Base-by-base conservation (phyloP, 2,329 filamentous ascomycete species). In the Ophiostoma novo-ulmi region DNA sequence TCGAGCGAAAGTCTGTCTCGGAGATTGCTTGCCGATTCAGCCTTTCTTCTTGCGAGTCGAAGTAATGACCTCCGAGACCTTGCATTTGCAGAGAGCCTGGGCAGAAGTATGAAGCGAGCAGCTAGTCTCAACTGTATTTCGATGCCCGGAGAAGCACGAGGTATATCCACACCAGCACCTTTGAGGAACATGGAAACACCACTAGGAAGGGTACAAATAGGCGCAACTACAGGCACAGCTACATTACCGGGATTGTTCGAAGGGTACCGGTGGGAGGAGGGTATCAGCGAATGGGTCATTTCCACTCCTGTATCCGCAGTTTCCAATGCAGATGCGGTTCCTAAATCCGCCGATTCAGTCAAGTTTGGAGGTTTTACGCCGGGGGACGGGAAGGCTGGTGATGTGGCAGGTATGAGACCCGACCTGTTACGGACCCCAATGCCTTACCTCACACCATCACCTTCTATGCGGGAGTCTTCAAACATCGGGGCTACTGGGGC, bases 61-160 rank as follows among this genome's bases (percentile, higher is more conserved):
- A 87, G 84, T 17, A 83, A 82, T 70, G 82, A 85, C 73, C 77
- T 87, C 7, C 79, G 82, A 36, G 85, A 87, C 73, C 80, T 87
- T 58, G 82, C 82, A 11, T 86, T 84, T 74, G 85, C 85, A 3
- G 85, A 87, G 73, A 80, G 77, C 39, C 77, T 85, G 4, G 71
- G 71, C 61, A 70, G 17, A 36, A 31, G n/a, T 31, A 70, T 66
- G 22, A 65, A 38, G 17, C 61, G 20, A 4, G 14, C 31, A 35
- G 26, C 26, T 13, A 61, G 55, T 61, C 22, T 11, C 55, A 61
- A 17, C 22, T 31, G 55, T 11, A 13, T 61, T 22, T 36, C 36
- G 36, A 20, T 20, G 63, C 35, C 35, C 8, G 20, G 63, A 10
- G 20, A 36, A 20, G 36, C 35, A n/a, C 17, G 36, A 20, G 6